phyloP scores from a whole-genome alignment of 208 protist species.

The Leptomonas pyrrhocoris region DNA sequence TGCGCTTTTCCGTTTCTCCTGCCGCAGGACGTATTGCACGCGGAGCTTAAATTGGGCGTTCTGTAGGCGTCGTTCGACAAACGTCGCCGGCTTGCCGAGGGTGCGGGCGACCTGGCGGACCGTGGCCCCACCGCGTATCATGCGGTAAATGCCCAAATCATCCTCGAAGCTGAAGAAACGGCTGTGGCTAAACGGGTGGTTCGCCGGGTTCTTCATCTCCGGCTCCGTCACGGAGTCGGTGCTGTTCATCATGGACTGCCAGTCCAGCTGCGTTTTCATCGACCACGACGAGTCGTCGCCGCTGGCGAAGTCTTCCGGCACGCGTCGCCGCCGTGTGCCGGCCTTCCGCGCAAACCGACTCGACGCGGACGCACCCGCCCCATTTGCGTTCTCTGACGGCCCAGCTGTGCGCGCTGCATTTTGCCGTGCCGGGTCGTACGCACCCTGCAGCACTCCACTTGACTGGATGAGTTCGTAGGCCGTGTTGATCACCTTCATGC shows the following conservation, averaged over 20 bases:
- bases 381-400: not conserved
- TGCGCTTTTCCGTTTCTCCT: conserved; percentile 43
- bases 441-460: conserved; percentile 53
- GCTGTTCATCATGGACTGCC: conserved; percentile 66
- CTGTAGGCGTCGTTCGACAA: conserved; percentile 83
- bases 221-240: conserved; percentile 49
- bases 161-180: conserved; percentile 89
- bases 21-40: conserved; percentile 78
- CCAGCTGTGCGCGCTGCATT: not conserved
- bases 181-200: conserved; percentile 90
- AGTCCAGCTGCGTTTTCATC: conserved; percentile 83
- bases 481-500: conserved; percentile 91
- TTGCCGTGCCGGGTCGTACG: not conserved
- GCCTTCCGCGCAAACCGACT: conserved; percentile 53
- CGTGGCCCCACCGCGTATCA: conserved; percentile 86
- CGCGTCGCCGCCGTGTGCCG: conserved; percentile 52
- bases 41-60: conserved; percentile 89
- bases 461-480: conserved; percentile 88
- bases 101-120: conserved; percentile 78
- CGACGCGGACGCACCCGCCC: not conserved
- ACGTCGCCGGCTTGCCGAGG: conserved; percentile 83
- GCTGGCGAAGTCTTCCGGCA: conserved; percentile 85
- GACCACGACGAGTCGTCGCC: conserved; percentile 79
- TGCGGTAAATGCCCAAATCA: conserved; percentile 78
- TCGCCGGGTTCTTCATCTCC: conserved; percentile 81